Evolutionary conservation across 805 yeast species (phyloP), one percentile per base, ranked within the genome.

Genomic region (Wickerhamiella lipophila): DNA sequence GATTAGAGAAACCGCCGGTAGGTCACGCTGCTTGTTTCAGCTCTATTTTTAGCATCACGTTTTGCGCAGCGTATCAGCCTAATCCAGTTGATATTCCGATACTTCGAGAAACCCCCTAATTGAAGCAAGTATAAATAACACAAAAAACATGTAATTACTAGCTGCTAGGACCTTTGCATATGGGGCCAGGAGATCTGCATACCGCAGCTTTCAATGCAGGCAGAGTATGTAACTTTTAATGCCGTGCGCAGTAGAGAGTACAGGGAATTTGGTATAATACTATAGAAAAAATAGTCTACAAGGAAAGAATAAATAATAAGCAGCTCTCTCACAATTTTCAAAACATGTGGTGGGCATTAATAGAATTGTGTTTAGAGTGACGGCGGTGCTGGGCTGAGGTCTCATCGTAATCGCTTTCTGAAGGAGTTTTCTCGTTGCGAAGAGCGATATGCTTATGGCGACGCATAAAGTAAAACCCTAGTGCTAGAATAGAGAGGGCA

Each of bases 311-410:
- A 40, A 38, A 40, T 40, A 40, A 25, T 13, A 19, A 16, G 6
- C 7, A 6, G 18, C 39, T 12, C 42, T 21, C 42, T n/a, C n/a
- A n/a, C 16, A 6, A 6, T 23, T 6, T 13, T 18, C 23, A 45
- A 25, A 45, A 45, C 42, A 45, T 45, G 16, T 45, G 48, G 27
- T 45, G 48, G 19, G 48, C 48, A 35, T 45, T 45, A 29, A 23
- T 18, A 4, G 26, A 22, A 36, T 45, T 36, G 29, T 36, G 46
- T 30, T 42, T 42, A 3, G 46, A 42, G 26, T 42, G 46, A 18
- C 36, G 46, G 16, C 36, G 35, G 35, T 21, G 22, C 26, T 23
- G 26, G 18, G 16, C 26, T n/a, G 19, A 3, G 9, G 43, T 12
- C 3, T 18, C 42, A 15, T 21, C 32, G 6, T 6, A 27, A 2